Evolutionary conservation across 495 filamentous ascomycete genomes (phyloP).

Genomic region (Podospora pseudopauciseta): DNA sequence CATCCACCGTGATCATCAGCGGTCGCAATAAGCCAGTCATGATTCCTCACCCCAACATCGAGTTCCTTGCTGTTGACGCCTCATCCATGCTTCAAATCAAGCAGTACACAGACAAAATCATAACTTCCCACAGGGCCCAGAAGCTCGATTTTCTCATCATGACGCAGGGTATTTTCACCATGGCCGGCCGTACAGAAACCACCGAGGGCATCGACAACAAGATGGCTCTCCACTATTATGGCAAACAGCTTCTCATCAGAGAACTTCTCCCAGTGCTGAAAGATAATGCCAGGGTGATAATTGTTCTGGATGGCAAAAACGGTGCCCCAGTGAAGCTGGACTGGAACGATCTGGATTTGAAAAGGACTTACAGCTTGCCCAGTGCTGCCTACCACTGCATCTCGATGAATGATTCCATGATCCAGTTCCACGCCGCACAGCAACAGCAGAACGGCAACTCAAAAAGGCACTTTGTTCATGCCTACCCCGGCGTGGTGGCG

Average conservation of each 20-base stretch:
- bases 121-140: background rate
- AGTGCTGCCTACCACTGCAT: conserved; percentile 25
- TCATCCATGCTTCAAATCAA: conserved; percentile 26
- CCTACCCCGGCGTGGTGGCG: conserved; percentile 22
- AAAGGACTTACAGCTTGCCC: conserved; percentile 15
- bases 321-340: conserved; percentile 19
- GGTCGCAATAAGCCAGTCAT: conserved; percentile 22
- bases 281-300: conserved; percentile 20
- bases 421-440: conserved; percentile 19
- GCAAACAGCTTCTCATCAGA: conserved; percentile 26
- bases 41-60: conserved; percentile 24
- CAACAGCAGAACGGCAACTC: conserved; percentile 3
- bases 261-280: conserved; percentile 23
- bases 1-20: conserved; percentile 22
- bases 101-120: conserved; percentile 19
- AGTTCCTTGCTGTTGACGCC: conserved; percentile 23
- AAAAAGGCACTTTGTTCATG: conserved; percentile 25
- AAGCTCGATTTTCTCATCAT: conserved; percentile 23
- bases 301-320: conserved; percentile 20
- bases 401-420: conserved; percentile 24
- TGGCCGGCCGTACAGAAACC: conserved; percentile 24
- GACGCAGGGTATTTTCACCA: conserved; percentile 26
- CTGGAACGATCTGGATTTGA: conserved; percentile 28
- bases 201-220: conserved; percentile 29
- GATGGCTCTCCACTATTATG: conserved; percentile 30